A percentile compares a stretch with the other conserved stretches of the same genome.
Evolutionary conservation across 2,329 filamentous ascomycete genomes (phyloP).

Genomic region (Cercospora nicotianae): DNA sequence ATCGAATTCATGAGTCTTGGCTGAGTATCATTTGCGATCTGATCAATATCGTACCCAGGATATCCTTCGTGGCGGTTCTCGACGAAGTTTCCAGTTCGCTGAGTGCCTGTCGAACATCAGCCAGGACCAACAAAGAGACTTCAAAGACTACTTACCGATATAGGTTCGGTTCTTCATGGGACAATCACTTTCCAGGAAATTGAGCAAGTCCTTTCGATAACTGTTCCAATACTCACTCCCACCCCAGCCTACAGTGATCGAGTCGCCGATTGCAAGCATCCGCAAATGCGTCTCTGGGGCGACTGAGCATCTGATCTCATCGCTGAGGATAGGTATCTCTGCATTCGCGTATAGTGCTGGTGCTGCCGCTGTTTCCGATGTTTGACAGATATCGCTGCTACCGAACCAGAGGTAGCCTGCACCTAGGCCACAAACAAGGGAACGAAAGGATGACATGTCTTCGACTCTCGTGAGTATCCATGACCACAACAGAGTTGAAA

Average conservation of each 20-base stretch:
- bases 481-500: neutral
- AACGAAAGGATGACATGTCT: neutral
- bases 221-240: constrained; percentile 9
- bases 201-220: constrained; percentile 14
- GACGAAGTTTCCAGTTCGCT: constrained; percentile 5
- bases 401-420: constrained; percentile 3
- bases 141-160: neutral
- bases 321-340: neutral
- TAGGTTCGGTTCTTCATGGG: constrained; percentile 4
- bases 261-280: constrained; percentile 15
- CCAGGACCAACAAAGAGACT: too few species aligned
- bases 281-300: constrained; percentile 9
- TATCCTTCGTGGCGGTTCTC: constrained; percentile 18
- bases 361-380: neutral
- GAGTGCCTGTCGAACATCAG: neutral
- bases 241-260: constrained; percentile 18
- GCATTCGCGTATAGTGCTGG: neutral
- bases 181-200: constrained; percentile 11
- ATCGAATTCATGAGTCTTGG: constrained; percentile 3
- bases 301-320: constrained; percentile 10
- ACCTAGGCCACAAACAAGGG: neutral
- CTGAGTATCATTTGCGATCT: constrained; percentile 11
- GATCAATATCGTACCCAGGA: constrained; percentile 9
- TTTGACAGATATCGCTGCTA: neutral
- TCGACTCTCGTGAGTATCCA: neutral